Evolutionary conservation across 2,329 filamentous ascomycete genomes (phyloP).

Genomic region (Rhinocladiella similis): DNA sequence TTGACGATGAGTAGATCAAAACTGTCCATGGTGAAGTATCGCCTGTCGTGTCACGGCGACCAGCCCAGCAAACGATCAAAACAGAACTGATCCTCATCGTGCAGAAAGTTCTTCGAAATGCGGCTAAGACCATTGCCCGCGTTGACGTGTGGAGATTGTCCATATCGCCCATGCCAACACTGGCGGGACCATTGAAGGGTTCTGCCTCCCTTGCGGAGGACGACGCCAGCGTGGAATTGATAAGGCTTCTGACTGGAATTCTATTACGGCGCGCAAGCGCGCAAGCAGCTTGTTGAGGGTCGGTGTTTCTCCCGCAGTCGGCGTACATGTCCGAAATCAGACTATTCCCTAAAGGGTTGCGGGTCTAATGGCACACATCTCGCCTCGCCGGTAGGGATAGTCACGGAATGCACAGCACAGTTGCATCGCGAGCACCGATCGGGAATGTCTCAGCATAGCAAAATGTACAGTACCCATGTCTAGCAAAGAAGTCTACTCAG

Average conservation of each 20-base stretch:
- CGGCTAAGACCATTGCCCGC: slow-evolving; percentile 56
- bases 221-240: background rate
- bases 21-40: slow-evolving; percentile 18
- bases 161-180: background rate
- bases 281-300: too few relatives aligned
- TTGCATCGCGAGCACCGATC: too few relatives aligned
- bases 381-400: too few relatives aligned
- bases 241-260: background rate
- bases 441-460: background rate
- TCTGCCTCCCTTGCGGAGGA: too few relatives aligned
- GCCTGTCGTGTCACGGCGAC: background rate
- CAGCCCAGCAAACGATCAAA: slow-evolving; percentile 1
- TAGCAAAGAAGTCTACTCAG: slow-evolving; percentile 19
- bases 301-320: background rate
- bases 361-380: background rate
- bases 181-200: background rate
- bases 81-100: slow-evolving; percentile 6
- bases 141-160: slow-evolving; percentile 40
- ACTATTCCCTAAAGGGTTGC: background rate
- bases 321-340: background rate
- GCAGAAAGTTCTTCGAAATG: background rate
- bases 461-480: background rate
- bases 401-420: too few relatives aligned
- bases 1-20: slow-evolving; percentile 47
- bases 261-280: too few relatives aligned